Percentiles rank a stretch among this genome's conserved stretches.
These are phyloP conservation scores for Hyparrhenia diplandra DNA, from an alignment of 176 grass and related monocot genomes.

Conservation along the genomic window DNA sequence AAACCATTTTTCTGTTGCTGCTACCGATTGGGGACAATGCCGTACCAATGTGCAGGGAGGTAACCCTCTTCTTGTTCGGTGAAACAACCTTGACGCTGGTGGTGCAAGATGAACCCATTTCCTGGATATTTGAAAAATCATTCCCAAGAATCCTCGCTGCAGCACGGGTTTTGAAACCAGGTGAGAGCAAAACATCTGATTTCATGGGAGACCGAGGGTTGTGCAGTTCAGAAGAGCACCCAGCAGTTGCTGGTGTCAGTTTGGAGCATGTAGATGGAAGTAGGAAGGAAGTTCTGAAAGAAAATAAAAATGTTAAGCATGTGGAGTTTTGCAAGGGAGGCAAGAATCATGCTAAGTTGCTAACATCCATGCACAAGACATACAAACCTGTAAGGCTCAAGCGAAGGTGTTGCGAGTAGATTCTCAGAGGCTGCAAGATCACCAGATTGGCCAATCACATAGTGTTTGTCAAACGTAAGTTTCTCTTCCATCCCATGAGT, in stretches of 20 bases:
- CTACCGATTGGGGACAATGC: not conserved
- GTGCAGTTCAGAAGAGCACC: not conserved
- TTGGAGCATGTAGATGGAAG: constrained; percentile 7
- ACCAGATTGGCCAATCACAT: not conserved
- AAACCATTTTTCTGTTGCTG: not conserved
- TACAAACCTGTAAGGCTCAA: constrained; percentile 6
- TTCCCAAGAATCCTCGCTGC: not conserved
- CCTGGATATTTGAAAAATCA: not conserved
- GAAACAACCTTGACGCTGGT: constrained; percentile 16
- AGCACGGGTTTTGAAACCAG: not conserved
- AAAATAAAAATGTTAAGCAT: not conserved
- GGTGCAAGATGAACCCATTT: not conserved
- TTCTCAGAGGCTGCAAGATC: not conserved
- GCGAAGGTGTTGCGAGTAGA: not conserved
- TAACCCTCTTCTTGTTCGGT: constrained; percentile 36
- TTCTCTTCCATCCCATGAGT: not conserved
- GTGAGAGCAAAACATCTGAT: not conserved
- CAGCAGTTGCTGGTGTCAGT: not conserved
- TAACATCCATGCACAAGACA: not conserved
- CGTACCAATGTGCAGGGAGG: not conserved
- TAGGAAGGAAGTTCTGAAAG: constrained; percentile 2
- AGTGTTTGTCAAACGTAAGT: not conserved
- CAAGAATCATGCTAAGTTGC: not conserved
- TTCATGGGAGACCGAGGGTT: not conserved
- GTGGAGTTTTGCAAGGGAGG: not conserved